Percentiles rank a stretch among this genome's conserved stretches.
phyloP scores from a whole-genome alignment of 1,284 basidiomycete genomes.

The Rhizoctonia solani region DNA sequence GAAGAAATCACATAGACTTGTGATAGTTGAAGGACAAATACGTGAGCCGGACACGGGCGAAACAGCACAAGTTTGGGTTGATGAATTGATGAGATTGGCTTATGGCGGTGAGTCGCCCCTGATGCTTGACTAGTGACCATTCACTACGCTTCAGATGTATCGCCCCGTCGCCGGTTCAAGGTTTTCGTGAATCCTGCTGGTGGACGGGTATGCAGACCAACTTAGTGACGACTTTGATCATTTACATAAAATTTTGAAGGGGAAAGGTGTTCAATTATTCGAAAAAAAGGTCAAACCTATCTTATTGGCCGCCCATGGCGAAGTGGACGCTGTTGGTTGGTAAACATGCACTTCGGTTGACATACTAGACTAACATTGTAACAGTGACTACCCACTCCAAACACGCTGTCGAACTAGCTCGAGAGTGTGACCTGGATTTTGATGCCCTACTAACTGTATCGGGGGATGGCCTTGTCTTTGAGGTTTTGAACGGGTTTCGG shows the following conservation, averaged over 20 bases:
- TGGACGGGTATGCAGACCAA: conserved; percentile 59
- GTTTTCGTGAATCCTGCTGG: conserved; percentile 89
- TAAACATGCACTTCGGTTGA: conserved; percentile 40
- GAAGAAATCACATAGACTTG: conserved; percentile 29
- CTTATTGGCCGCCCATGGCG: conserved; percentile 74
- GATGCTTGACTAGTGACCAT: neutral
- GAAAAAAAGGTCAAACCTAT: conserved; percentile 76
- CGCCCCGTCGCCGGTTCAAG: conserved; percentile 58
- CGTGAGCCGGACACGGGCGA: conserved; percentile 43
- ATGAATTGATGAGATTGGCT: conserved; percentile 58
- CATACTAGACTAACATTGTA: neutral
- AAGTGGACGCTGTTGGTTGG: conserved; percentile 64
- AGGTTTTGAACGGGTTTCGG: conserved; percentile 91
- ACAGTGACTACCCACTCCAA: conserved; percentile 71
- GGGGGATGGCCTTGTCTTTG: conserved; percentile 89
- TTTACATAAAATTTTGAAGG: conserved; percentile 50
- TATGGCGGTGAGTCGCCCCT: conserved; percentile 59
- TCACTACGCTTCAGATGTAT: conserved; percentile 50
- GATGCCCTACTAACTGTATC: conserved; percentile 85
- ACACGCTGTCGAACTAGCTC: conserved; percentile 76
- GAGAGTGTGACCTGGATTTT: conserved; percentile 63
- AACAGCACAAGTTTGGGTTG: conserved; percentile 59
- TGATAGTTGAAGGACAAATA: conserved; percentile 30
- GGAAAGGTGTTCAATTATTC: conserved; percentile 68
- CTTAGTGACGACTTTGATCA: neutral